These are phyloP conservation scores for Podaxis rugospora DNA, from an alignment of 768 basidiomycete genomes.

Conservation along the genomic window DNA sequence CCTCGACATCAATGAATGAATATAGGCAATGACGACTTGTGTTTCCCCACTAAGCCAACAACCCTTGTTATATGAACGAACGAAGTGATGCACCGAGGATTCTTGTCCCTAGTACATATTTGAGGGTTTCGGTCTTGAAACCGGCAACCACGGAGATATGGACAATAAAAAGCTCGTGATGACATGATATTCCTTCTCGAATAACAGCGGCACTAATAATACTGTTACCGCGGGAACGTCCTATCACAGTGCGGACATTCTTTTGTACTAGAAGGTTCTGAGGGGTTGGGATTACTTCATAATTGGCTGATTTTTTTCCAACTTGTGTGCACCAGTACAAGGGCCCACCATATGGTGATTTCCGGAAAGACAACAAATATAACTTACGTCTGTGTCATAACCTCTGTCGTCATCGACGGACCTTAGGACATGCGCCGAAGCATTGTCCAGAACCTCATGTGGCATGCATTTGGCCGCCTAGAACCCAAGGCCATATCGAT, in stretches of 20 bases:
- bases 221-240: neutral
- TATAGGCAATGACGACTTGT: neutral
- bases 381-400: neutral
- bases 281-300: neutral
- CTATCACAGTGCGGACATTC: neutral
- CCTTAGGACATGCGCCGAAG: neutral
- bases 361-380: neutral
- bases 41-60: neutral
- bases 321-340: neutral
- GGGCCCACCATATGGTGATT: neutral
- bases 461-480: neutral
- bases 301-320: neutral
- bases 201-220: neutral
- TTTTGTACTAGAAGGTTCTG: neutral
- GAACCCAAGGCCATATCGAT: neutral
- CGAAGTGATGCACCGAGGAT: neutral
- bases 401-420: neutral
- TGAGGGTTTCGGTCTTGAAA: neutral
- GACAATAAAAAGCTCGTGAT: neutral
- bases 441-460: neutral
- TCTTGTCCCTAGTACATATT: neutral
- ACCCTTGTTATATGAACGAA: too few relatives aligned
- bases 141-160: conserved; percentile 6
- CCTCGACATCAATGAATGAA: neutral
- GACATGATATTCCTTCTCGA: neutral